Conservation (phyloP, 2,329 filamentous ascomycete genomes). For the Colletotrichum kahawae region DNA sequence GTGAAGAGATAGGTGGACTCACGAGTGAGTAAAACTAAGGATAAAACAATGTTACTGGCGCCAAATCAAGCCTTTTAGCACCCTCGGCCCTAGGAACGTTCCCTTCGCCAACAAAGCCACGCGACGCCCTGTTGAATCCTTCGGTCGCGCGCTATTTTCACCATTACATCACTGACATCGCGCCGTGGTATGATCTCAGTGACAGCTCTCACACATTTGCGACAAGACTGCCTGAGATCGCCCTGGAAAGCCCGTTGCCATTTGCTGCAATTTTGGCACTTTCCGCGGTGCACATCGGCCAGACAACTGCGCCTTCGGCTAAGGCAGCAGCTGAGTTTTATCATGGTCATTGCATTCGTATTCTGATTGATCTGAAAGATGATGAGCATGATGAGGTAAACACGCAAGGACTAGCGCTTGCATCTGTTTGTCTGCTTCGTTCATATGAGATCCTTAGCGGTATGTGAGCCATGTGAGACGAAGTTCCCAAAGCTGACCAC, state of each 20-base stretch:
- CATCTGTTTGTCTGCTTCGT: slow-evolving; percentile 50
- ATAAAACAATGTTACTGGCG: not conserved
- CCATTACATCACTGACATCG: slow-evolving; percentile 42
- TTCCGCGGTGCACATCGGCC: slow-evolving; percentile 44
- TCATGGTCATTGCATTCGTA: slow-evolving; percentile 43
- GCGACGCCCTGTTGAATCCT: slow-evolving; percentile 32
- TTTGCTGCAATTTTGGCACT: slow-evolving; percentile 50
- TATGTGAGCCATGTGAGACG: not conserved
- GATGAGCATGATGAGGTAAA: slow-evolving; percentile 37
- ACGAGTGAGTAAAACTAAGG: not conserved
- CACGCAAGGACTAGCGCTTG: slow-evolving; percentile 37
- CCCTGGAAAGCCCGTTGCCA: slow-evolving; percentile 44
- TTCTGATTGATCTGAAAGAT: slow-evolving; percentile 37
- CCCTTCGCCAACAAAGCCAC: slow-evolving; percentile 26
- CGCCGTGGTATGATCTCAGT: slow-evolving; percentile 53
- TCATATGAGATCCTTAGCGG: slow-evolving; percentile 53
- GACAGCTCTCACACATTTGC: slow-evolving; percentile 41
- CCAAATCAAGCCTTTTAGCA: not conserved
- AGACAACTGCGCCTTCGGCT: slow-evolving; percentile 31
- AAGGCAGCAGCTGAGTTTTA: slow-evolving; percentile 40
- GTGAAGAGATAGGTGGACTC: not conserved
- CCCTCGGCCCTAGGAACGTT: not conserved
- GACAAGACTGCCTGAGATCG: slow-evolving; percentile 36
- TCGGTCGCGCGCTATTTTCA: slow-evolving; percentile 40
- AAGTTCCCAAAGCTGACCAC: not conserved